These are phyloP conservation scores for Dendrostoma leiphaemia DNA, from an alignment of 2,329 filamentous ascomycete species.

Conservation along the genomic window DNA sequence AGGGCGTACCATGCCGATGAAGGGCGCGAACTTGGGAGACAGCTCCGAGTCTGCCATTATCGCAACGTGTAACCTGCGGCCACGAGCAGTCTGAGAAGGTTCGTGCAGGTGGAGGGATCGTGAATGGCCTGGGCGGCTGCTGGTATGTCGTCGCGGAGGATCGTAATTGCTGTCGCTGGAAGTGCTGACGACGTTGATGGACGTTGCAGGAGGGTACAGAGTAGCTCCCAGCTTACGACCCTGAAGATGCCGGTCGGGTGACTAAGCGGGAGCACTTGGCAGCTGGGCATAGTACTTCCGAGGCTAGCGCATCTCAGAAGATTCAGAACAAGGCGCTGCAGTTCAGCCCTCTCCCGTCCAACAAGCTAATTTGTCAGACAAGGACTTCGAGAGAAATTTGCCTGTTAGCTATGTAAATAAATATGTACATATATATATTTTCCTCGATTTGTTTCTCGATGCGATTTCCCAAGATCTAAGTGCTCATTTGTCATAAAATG, in stretches of 20 bases:
- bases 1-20: constrained; percentile 77
- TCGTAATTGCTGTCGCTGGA: background rate
- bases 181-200: constrained; percentile 11
- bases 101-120: background rate
- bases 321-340: too few species aligned
- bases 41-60: constrained; percentile 58
- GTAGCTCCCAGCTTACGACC: constrained; percentile 1
- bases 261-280: background rate
- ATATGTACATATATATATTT: too few species aligned
- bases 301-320: too few species aligned
- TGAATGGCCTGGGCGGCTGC: background rate
- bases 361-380: too few species aligned
- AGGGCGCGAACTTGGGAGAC: constrained; percentile 80
- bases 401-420: too few species aligned
- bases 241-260: constrained; percentile 3
- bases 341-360: too few species aligned
- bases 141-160: background rate
- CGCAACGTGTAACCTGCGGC: background rate
- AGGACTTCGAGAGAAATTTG: too few species aligned
- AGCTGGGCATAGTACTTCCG: too few species aligned
- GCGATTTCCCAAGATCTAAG: too few species aligned
- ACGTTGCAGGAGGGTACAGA: constrained; percentile 10
- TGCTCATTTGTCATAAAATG: too few species aligned
- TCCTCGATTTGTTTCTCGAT: too few species aligned
- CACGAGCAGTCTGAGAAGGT: background rate